Evolutionary conservation across 2,329 filamentous ascomycete species (phyloP).

Genomic region (Tolypocladium pustulatum): DNA sequence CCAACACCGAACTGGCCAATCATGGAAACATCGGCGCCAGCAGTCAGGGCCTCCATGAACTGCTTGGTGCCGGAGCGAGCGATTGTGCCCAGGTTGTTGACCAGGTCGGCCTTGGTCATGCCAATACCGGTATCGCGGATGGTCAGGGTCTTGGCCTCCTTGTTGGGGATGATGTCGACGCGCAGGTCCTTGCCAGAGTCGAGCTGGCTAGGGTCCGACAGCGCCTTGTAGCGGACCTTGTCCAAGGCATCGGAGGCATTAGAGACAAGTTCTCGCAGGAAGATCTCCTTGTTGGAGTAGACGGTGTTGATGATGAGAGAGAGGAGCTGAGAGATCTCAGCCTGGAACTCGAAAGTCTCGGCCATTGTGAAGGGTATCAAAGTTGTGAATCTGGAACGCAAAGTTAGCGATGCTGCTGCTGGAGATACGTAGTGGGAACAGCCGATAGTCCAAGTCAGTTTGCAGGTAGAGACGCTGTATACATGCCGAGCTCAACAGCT

Average conservation of each 20-base stretch:
- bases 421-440: not conserved
- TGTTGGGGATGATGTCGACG: conserved; percentile 97
- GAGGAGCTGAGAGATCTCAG: conserved; percentile 99
- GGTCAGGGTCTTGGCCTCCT: conserved; percentile 94
- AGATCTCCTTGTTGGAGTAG: conserved; percentile 99
- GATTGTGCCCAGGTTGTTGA: conserved; percentile 99
- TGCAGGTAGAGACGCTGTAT: not conserved
- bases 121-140: conserved; percentile 98
- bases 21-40: conserved; percentile 99
- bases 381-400: conserved; percentile 7
- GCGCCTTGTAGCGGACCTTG: conserved; percentile 98
- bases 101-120: conserved; percentile 99
- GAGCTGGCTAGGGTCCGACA: conserved; percentile 95
- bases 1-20: conserved; percentile 99
- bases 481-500: not conserved
- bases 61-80: conserved; percentile 99
- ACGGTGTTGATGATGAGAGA: conserved; percentile 99
- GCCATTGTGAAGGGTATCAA: conserved; percentile 58
- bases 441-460: not conserved
- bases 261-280: conserved; percentile 96
- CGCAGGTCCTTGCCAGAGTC: conserved; percentile 96
- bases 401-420: not conserved
- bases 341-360: conserved; percentile 99
- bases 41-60: conserved; percentile 99
- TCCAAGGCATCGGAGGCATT: conserved; percentile 98